Conservation (phyloP, 192 early-diverging fungal genomes). For the Rhizoclosmatium globosum region DNA sequence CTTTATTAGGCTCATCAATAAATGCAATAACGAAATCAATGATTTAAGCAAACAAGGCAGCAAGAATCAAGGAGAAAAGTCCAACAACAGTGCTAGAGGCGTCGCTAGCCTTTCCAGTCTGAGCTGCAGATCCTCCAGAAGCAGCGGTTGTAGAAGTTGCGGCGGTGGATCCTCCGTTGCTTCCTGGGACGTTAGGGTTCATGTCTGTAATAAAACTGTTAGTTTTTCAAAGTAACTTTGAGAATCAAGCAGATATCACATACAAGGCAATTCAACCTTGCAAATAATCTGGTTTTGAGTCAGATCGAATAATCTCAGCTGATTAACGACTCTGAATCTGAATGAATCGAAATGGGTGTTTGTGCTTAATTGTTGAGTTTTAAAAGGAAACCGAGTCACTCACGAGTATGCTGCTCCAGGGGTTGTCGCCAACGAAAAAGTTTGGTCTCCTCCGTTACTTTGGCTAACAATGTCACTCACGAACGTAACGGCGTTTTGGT, state of each 20-base stretch:
- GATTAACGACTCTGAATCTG: constrained; percentile 39
- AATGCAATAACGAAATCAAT: too few species aligned
- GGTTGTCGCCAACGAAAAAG: constrained; percentile 16
- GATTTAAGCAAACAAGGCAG: not conserved
- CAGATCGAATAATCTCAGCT: constrained; percentile 36
- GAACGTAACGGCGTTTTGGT: constrained; percentile 30
- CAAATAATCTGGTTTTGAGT: constrained; percentile 28
- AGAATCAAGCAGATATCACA: not conserved
- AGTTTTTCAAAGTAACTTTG: not conserved
- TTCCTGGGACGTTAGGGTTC: constrained; percentile 18
- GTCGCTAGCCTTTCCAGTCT: not conserved
- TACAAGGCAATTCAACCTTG: constrained; percentile 32
- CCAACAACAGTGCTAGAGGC: not conserved
- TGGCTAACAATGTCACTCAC: constrained; percentile 8
- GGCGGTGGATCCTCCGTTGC: constrained; percentile 1
- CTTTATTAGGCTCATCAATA: too few species aligned
- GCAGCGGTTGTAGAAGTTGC: not conserved
- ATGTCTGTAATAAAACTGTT: constrained; percentile 4
- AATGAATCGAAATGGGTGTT: not conserved
- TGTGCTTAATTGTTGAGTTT: not conserved
- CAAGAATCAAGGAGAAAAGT: not conserved
- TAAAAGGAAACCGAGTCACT: constrained; percentile 3
- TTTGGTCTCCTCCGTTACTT: constrained; percentile 15
- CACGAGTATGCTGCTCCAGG: constrained; percentile 30
- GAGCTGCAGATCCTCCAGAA: not conserved